phyloP scores from a whole-genome alignment of 2,329 filamentous ascomycete genomes.

The Tolypocladium ovalisporum region DNA sequence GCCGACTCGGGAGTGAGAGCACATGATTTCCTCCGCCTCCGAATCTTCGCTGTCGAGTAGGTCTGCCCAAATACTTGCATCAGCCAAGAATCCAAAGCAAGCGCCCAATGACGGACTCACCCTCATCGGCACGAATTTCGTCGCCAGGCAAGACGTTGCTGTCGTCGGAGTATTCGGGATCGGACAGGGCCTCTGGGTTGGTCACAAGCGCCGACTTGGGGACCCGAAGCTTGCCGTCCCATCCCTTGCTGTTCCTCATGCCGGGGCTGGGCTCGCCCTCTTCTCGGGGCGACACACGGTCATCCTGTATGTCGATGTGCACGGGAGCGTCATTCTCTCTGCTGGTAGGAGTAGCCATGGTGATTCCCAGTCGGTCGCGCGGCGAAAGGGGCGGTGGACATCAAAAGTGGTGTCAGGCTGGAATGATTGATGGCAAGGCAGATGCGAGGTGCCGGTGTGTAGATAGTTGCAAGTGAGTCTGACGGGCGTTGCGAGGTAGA shows the following conservation, averaged over 20 bases:
- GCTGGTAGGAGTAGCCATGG: constrained; percentile 29
- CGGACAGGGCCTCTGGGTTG: constrained; percentile 74
- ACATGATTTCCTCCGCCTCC: constrained; percentile 68
- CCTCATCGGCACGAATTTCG: constrained; percentile 71
- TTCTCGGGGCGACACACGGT: constrained; percentile 24
- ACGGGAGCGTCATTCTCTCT: constrained; percentile 24
- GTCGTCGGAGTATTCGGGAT: constrained; percentile 73
- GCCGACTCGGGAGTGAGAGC: constrained; percentile 74
- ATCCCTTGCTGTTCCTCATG: constrained; percentile 54
- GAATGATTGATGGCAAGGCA: not conserved
- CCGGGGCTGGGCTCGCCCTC: constrained; percentile 34
- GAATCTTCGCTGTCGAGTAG: constrained; percentile 49
- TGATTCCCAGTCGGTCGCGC: constrained; percentile 4
- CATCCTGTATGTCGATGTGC: constrained; percentile 40
- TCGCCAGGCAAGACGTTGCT: constrained; percentile 60
- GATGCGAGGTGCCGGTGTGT: not conserved
- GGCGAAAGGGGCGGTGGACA: not conserved
- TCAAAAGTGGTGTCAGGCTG: not conserved
- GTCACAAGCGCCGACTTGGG: constrained; percentile 49
- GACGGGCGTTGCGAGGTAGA: not conserved
- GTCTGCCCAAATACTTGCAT: constrained; percentile 28
- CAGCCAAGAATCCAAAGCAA: constrained; percentile 1
- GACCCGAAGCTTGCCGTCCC: constrained; percentile 75
- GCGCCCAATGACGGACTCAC: constrained; percentile 27
- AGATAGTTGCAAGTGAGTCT: not conserved